Percentiles rank a stretch among this genome's conserved stretches.
phyloP scores from a whole-genome alignment of 1,284 basidiomycete genomes.

The Wolfiporia cocos region DNA sequence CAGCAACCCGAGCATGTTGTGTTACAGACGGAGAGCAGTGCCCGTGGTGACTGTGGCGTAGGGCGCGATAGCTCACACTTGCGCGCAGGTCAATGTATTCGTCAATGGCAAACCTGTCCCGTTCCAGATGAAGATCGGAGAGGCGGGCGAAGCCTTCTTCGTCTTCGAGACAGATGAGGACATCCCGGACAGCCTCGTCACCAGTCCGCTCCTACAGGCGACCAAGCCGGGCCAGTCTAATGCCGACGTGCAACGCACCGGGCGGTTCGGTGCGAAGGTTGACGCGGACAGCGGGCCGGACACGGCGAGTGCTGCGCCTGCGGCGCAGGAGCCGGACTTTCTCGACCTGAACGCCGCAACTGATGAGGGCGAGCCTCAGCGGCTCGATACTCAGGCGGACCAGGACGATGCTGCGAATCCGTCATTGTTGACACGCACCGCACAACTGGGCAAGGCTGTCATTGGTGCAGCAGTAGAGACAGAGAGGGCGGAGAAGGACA shows the following conservation, averaged over 20 bases:
- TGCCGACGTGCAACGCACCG: conserved; percentile 20
- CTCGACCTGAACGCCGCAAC: conserved; percentile 52
- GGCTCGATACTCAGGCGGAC: not conserved
- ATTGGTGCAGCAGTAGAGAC: conserved; percentile 24
- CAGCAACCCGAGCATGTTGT: too few relatives aligned
- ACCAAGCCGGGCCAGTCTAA: conserved; percentile 40
- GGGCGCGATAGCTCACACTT: not conserved
- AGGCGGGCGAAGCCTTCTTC: conserved; percentile 98
- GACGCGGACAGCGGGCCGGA: conserved; percentile 18
- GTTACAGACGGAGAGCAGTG: too few relatives aligned
- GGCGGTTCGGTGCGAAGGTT: conserved; percentile 39
- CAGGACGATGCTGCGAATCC: conserved; percentile 5
- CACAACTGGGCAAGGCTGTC: conserved; percentile 26
- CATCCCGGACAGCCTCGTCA: conserved; percentile 90
- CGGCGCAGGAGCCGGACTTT: conserved; percentile 53
- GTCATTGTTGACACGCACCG: conserved; percentile 19
- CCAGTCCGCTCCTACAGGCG: conserved; percentile 81
- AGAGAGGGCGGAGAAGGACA: conserved; percentile 22
- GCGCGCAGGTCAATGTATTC: conserved; percentile 69
- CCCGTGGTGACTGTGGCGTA: not conserved
- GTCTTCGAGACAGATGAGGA: conserved; percentile 96
- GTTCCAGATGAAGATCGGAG: conserved; percentile 98
- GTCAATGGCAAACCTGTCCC: conserved; percentile 82
- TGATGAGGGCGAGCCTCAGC: not conserved
- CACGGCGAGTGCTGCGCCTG: conserved; percentile 10